Conservation (phyloP, 73 alveolate genomes). For the Chromera velia region DNA sequence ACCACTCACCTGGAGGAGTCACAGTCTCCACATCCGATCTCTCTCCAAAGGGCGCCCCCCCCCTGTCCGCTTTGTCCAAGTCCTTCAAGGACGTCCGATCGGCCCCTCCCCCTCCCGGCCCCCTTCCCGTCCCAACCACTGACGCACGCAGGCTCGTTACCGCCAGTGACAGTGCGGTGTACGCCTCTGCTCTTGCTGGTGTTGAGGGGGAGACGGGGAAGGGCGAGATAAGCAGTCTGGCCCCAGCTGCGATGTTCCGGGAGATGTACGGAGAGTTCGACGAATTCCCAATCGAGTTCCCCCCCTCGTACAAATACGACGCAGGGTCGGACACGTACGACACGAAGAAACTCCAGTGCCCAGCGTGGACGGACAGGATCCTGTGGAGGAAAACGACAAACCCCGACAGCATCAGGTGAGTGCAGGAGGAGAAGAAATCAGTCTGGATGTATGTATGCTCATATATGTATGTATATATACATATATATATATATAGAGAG, state of each 20-base stretch:
- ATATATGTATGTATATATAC: no score
- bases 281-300: slow-evolving; percentile 75
- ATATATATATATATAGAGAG: no score
- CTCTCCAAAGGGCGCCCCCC: no score
- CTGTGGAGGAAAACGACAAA: slow-evolving; percentile 38
- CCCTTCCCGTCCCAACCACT: not conserved
- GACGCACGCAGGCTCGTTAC: not conserved
- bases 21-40: no score
- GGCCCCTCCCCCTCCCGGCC: not conserved
- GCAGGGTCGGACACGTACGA: slow-evolving; percentile 64
- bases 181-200: no score
- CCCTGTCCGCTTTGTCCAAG: no score
- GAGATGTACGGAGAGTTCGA: slow-evolving; percentile 5
- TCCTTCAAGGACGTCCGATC: not conserved
- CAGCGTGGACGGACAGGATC: slow-evolving; percentile 91
- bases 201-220: no score
- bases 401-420: slow-evolving; percentile 6
- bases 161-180: no score
- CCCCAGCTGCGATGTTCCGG: not conserved
- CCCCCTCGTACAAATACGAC: slow-evolving; percentile 86
- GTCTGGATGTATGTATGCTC: not conserved
- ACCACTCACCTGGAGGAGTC: no score
- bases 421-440: slow-evolving; percentile 1
- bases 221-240: not conserved
- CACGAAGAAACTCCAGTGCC: slow-evolving; percentile 72